phyloP scores from a whole-genome alignment of 1,284 basidiomycete species.

The Volvariella volvacea region DNA sequence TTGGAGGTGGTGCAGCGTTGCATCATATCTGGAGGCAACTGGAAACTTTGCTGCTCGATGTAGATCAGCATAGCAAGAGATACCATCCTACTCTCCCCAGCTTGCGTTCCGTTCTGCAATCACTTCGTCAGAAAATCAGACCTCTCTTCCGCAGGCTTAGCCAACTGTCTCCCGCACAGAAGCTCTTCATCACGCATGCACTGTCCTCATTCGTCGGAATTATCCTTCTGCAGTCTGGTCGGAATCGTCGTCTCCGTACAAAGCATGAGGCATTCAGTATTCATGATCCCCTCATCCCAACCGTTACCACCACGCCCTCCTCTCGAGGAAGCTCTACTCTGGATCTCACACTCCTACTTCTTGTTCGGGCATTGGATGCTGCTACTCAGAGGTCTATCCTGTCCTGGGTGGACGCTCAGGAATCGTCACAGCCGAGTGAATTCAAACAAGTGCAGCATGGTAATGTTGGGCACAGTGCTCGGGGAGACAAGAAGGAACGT shows the following conservation, averaged over 20 bases:
- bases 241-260: conserved; percentile 20
- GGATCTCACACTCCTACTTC: conserved; percentile 59
- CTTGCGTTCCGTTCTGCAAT: background rate
- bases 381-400: conserved; percentile 45
- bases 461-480: too few relatives aligned
- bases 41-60: conserved; percentile 13
- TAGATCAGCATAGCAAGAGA: conserved; percentile 3
- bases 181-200: conserved; percentile 49
- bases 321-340: conserved; percentile 35
- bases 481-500: too few relatives aligned
- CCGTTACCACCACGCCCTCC: background rate
- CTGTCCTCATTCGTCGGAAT: conserved; percentile 54
- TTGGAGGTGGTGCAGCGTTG: conserved; percentile 55
- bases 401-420: background rate
- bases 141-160: background rate
- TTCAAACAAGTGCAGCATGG: too few relatives aligned
- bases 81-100: conserved; percentile 1
- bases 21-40: conserved; percentile 36
- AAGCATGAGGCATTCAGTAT: conserved; percentile 8
- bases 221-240: conserved; percentile 47
- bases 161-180: conserved; percentile 30
- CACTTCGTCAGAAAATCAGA: background rate
- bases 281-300: conserved; percentile 9
- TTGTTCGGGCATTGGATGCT: conserved; percentile 66
- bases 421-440: too few relatives aligned